A percentile compares a stretch with the other conserved stretches of the same genome.
Evolutionary conservation across 23 red algal species (phyloP).

Genomic region (Gracilaria caudata): DNA sequence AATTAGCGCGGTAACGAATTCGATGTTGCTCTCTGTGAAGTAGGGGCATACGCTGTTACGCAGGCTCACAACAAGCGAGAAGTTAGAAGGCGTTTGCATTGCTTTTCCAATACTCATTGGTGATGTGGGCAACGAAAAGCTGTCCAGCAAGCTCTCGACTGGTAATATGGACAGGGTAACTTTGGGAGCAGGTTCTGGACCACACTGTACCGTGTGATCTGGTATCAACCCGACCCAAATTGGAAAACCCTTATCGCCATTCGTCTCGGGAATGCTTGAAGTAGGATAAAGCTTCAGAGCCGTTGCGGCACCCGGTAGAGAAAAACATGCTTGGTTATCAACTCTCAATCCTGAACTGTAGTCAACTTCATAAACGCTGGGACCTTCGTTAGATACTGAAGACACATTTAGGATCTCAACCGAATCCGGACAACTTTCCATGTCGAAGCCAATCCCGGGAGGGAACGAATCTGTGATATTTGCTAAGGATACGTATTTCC

Average conservation of each 20-base stretch:
- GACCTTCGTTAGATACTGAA: not conserved
- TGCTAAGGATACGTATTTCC: not conserved
- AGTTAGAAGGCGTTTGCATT: not conserved
- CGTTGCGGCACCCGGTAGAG: not conserved
- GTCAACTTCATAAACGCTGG: not conserved
- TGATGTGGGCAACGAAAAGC: not conserved
- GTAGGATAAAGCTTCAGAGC: conserved; percentile 2
- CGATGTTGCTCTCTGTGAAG: not conserved
- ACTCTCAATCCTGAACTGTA: not conserved
- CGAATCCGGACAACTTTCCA: not conserved
- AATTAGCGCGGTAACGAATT: not conserved
- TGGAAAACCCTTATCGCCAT: not conserved
- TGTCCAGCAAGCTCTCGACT: not conserved
- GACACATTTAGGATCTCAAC: not conserved
- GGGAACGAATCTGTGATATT: not conserved
- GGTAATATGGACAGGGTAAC: not conserved
- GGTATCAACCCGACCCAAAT: not conserved
- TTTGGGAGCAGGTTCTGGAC: not conserved
- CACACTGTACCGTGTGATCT: not conserved
- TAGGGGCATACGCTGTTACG: not conserved
- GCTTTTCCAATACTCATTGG: not conserved
- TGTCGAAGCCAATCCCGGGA: not conserved
- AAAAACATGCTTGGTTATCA: not conserved
- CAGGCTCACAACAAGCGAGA: not conserved
- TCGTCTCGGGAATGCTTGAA: not conserved